Evolutionary conservation across 345 rosid genomes (phyloP), one percentile per base, ranked within the genome.

Genomic region (Erucastrum elatum): DNA sequence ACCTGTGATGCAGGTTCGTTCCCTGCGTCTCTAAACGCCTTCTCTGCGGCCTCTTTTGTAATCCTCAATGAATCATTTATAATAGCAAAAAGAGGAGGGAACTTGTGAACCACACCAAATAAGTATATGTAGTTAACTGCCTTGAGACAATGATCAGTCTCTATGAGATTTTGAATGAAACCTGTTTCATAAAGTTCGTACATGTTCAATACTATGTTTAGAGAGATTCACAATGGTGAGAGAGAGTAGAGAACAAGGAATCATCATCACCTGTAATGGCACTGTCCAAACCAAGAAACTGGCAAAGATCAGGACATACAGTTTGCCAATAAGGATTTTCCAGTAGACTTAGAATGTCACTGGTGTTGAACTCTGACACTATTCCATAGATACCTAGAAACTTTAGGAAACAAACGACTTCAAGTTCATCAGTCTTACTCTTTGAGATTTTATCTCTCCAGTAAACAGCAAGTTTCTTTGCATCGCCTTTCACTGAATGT

Each of bases 311-410:
- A 10, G 71, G 83, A 68, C 84, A 64, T 58, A 63, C 81, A 16
- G 67, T 74, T 37, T 55, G 60, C 70, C 80, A 82, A 53, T 72
- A 70, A 30, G 78, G 62, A 15, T 44, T 76, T 35, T 83, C 81
- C 34, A 87, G 68, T 8, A 80, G 66, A 51, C 60, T 6, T 3
- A 82, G 41, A 68, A 88, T 83, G 66, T 86, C 85, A 65, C 68
- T 64, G 12, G 82, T 77, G 56, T 51, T 75, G 83, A 85, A 84
- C 37, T 41, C 79, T 73, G 86, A 70, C 16, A 74, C 75, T 71
- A 88, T 75, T 11, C 83, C 64, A 71, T 69, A 87, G 67, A 78
- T 64, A 78, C 75, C 87, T 3, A 85, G 71, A 68, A 88, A 84
- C 31, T 21, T 63, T 34, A 87, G 77, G 78, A 84, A 83, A 46